Percentiles rank a stretch among this genome's conserved stretches.
Conservation (phyloP, 345 rosid species). For the Sapria himalayana region DNA sequence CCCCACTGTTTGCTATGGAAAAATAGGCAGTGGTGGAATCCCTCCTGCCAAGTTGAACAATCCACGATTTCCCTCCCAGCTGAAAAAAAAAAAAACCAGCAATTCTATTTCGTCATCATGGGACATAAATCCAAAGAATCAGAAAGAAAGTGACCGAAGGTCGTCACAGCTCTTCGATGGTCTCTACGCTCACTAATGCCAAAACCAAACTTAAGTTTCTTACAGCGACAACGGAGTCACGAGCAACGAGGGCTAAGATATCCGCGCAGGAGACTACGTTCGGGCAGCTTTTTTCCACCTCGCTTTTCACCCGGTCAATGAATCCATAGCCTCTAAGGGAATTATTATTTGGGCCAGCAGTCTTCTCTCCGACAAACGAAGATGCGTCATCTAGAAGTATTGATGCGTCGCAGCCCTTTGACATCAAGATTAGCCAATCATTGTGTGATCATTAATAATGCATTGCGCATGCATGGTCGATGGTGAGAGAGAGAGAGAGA, state of each 20-base stretch:
- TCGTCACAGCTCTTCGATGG: no score
- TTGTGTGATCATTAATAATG: no score
- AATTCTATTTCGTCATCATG: no score
- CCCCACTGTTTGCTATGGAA: conserved; percentile 20
- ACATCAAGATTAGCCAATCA: neutral
- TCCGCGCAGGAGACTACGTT: conserved; percentile 22
- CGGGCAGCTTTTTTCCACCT: conserved; percentile 14
- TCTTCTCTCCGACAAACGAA: conserved; percentile 19
- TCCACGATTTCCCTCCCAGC: conserved; percentile 25
- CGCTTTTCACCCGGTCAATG: conserved; percentile 18
- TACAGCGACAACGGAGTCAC: conserved; percentile 24
- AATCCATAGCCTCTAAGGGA: conserved; percentile 17
- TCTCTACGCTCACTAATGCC: no score
- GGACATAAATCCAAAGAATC: no score
- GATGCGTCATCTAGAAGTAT: conserved; percentile 18
- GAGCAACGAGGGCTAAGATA: conserved; percentile 16
- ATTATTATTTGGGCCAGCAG: conserved; percentile 13
- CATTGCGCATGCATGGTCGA: no score
- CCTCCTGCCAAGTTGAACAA: conserved; percentile 23
- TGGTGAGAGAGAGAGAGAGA: neutral
- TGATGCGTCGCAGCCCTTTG: conserved; percentile 21
- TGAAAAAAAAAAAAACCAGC: neutral
- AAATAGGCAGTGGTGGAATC: conserved; percentile 28
- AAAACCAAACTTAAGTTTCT: no score
- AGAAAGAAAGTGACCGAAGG: no score